Base-by-base conservation (phyloP, 768 basidiomycete genomes). In the Harrya chromipes region DNA sequence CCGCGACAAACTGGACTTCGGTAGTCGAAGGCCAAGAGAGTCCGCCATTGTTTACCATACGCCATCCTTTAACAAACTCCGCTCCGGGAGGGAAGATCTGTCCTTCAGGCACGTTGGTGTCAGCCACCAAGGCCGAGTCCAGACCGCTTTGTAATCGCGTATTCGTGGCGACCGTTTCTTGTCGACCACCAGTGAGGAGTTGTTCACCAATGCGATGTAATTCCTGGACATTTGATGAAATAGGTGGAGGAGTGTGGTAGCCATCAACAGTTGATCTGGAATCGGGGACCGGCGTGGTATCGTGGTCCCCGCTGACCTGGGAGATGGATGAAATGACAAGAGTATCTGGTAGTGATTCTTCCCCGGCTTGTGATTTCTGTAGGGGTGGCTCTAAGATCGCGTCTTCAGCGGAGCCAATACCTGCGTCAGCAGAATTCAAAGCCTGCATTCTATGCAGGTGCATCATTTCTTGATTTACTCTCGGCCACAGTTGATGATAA, bases 11-110 rank as follows among this genome's bases (percentile, higher is more conserved):
- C 10, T 79, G 75, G 16, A 93, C 67, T 58, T 82, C 76, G 0
- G 90, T 90, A 12, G 71, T 68, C 23, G 77, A 74, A 1, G 87
- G 87, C 90, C 89, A 93, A 17, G 81, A 75, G 6, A 64, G 47
- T 13, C 57, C 60, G 14, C 89, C 84, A 56, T 77, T 77, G 58
- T 94, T 94, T 26, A 74, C 53, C 73, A 92, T 76, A 48, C 75
- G 73, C 90, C 90, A 94, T 19, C 81, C 82, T 68, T 92, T 93
- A 47, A 90, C 79, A 59, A 93, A 94, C 63, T 88, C 87, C 0
- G 87, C 88, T 29, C 90, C 90, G 7, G 88, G 83, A 26, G 88
- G 87, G 62, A 92, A 86, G 42, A 77, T 59, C 57, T 90, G 87
- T 1, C 89, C 90, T 56, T 87, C 84, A 4, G 79, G 72, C 43